Percentiles rank a stretch among this genome's conserved stretches.
Conservation (phyloP, 148 eudicot species). For the Camellia granthamiana region DNA sequence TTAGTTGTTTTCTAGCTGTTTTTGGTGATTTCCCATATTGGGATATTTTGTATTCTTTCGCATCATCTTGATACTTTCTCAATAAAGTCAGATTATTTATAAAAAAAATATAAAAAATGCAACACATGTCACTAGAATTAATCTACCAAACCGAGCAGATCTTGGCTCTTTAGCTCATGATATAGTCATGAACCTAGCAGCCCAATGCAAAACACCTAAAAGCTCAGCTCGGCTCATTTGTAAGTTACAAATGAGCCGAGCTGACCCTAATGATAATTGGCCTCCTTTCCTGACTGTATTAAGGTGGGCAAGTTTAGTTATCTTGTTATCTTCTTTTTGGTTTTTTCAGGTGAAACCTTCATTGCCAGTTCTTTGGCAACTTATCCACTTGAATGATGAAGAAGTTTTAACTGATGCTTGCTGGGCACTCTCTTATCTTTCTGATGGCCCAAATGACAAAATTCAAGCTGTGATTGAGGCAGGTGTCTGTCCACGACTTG, state of each 20-base stretch:
- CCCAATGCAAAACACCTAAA: not conserved
- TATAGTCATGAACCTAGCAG: not conserved
- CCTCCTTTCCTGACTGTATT: not conserved
- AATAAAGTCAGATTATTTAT: too few relatives aligned
- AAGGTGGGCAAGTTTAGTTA: conserved; percentile 6
- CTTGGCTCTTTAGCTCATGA: conserved; percentile 2
- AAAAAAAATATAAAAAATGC: too few relatives aligned
- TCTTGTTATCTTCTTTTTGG: conserved; percentile 1
- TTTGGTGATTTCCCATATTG: too few relatives aligned
- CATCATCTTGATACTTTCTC: too few relatives aligned
- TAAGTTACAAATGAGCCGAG: too few relatives aligned
- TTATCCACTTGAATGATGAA: conserved; percentile 72
- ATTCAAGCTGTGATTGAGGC: conserved; percentile 94
- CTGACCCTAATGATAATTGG: not conserved
- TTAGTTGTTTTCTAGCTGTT: too few relatives aligned
- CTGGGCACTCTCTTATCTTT: conserved; percentile 96
- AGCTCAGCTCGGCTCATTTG: not conserved
- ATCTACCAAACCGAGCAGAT: not conserved
- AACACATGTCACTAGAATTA: not conserved
- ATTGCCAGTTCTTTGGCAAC: conserved; percentile 70
- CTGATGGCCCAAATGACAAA: conserved; percentile 93
- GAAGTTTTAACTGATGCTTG: conserved; percentile 94
- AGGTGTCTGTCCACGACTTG: conserved; percentile 79
- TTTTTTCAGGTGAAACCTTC: conserved; percentile 71
- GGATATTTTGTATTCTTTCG: too few relatives aligned